These are phyloP conservation scores for Phytophthora idaei DNA, from an alignment of 352 stramenopile genomes.

Conservation along the genomic window DNA sequence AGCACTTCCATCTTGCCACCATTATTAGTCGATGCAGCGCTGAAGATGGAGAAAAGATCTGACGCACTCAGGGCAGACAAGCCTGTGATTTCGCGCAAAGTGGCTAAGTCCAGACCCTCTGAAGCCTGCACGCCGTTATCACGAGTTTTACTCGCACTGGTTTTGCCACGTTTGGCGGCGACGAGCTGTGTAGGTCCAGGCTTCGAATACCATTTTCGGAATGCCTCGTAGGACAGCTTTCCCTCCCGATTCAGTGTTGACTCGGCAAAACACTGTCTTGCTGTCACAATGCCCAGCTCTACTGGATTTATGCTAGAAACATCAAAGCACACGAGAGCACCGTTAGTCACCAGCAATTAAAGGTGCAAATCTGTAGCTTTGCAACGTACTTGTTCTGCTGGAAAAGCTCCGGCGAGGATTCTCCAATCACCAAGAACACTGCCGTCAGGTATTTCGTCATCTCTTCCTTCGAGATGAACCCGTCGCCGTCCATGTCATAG, in stretches of 20 bases:
- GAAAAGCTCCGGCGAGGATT: conserved; percentile 74
- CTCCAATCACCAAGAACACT: conserved; percentile 82
- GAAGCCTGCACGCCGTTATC: conserved; percentile 18
- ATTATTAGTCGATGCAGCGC: conserved; percentile 31
- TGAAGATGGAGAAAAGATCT: conserved; percentile 70
- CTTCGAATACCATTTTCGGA: conserved; percentile 81
- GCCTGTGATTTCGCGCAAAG: conserved; percentile 61
- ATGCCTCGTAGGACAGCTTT: conserved; percentile 76
- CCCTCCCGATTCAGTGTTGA: conserved; percentile 65
- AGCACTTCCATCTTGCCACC: conserved; percentile 33
- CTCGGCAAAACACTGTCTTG: conserved; percentile 78
- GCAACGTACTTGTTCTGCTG: conserved; percentile 63
- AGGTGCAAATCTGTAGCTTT: not conserved
- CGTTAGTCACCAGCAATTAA: conserved; percentile 1
- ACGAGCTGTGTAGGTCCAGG: conserved; percentile 57
- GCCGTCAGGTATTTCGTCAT: conserved; percentile 90
- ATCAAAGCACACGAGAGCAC: not conserved
- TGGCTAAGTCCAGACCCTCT: conserved; percentile 28
- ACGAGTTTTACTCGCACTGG: conserved; percentile 1
- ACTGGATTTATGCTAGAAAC: conserved; percentile 57
- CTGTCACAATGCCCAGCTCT: conserved; percentile 71
- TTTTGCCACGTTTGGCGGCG: conserved; percentile 16
- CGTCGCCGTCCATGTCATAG: conserved; percentile 85
- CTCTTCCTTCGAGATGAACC: conserved; percentile 82
- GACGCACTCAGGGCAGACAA: conserved; percentile 53